A percentile compares a stretch with the other conserved stretches of the same genome.
These are phyloP conservation scores for Wakefieldia striispora DNA, from an alignment of 768 basidiomycete genomes.

Conservation along the genomic window DNA sequence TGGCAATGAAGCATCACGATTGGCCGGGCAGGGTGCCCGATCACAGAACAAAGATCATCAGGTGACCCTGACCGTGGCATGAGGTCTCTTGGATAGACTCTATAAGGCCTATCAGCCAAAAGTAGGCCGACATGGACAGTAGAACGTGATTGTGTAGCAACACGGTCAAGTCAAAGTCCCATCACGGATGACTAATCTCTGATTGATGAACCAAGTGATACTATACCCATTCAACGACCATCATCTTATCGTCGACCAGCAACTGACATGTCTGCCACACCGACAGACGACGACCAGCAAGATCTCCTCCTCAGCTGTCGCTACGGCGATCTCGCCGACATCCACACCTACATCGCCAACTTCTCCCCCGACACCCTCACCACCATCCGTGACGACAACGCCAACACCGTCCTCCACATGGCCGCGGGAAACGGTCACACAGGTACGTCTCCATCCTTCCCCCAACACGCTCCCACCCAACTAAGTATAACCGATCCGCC, in stretches of 20 bases:
- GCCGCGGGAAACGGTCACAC: slow-evolving; percentile 82
- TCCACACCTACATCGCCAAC: slow-evolving; percentile 59
- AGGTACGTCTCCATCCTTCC: slow-evolving; percentile 49
- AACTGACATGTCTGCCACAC: slow-evolving; percentile 8
- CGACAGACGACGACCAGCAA: slow-evolving; percentile 54
- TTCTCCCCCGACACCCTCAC: slow-evolving; percentile 53
- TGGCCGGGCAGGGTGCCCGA: neutral
- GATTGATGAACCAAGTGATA: too few relatives aligned
- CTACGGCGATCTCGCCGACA: slow-evolving; percentile 84
- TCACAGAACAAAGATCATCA: neutral
- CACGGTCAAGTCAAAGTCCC: too few relatives aligned
- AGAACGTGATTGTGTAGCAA: too few relatives aligned
- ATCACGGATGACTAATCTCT: too few relatives aligned
- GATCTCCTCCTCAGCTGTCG: slow-evolving; percentile 81
- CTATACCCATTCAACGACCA: too few relatives aligned
- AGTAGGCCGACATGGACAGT: too few relatives aligned
- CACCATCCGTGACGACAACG: slow-evolving; percentile 65
- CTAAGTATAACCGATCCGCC: slow-evolving; percentile 38
- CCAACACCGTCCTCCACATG: slow-evolving; percentile 86
- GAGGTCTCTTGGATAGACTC: too few relatives aligned
- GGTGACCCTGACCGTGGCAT: too few relatives aligned
- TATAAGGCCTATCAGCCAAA: too few relatives aligned
- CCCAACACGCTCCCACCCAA: slow-evolving; percentile 7
- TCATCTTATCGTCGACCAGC: too few relatives aligned
- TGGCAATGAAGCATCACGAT: too few relatives aligned